These are phyloP conservation scores for Alnus rubra DNA, from an alignment of 306 rosid genomes.

Conservation along the genomic window DNA sequence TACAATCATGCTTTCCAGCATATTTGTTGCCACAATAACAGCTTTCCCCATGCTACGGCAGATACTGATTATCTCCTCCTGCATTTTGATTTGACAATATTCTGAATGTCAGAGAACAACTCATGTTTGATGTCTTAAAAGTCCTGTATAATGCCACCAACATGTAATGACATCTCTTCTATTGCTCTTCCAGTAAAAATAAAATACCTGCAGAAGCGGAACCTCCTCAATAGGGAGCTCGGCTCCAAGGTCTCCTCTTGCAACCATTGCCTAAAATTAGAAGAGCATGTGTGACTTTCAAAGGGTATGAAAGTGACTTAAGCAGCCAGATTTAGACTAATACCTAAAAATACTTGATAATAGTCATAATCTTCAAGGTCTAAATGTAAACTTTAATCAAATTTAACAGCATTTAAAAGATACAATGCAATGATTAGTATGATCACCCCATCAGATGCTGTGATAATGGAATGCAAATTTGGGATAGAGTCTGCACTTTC, in stretches of 20 bases:
- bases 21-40: slow-evolving; percentile 96
- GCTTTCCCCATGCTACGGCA: slow-evolving; percentile 99
- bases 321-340: not conserved
- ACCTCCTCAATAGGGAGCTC: slow-evolving; percentile 74
- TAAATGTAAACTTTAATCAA: slow-evolving; percentile 6
- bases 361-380: slow-evolving; percentile 9
- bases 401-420: not conserved
- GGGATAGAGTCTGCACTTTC: slow-evolving; percentile 98
- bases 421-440: slow-evolving; percentile 3
- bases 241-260: slow-evolving; percentile 71
- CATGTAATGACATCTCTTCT: not conserved
- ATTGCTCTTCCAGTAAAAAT: not conserved
- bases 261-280: slow-evolving; percentile 62
- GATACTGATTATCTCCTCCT: slow-evolving; percentile 90
- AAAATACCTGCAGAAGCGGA: slow-evolving; percentile 61
- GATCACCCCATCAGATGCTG: slow-evolving; percentile 67
- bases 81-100: slow-evolving; percentile 19
- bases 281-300: slow-evolving; percentile 7
- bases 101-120: slow-evolving; percentile 20
- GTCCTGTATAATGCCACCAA: not conserved
- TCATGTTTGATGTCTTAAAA: slow-evolving; percentile 10
- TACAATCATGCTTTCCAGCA: slow-evolving; percentile 99
- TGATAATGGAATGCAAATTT: slow-evolving; percentile 89
- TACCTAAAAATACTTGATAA: not conserved
- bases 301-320: not conserved